Evolutionary conservation across 805 yeast genomes (phyloP).

Genomic region (Wickerhamomyces chambardii): DNA sequence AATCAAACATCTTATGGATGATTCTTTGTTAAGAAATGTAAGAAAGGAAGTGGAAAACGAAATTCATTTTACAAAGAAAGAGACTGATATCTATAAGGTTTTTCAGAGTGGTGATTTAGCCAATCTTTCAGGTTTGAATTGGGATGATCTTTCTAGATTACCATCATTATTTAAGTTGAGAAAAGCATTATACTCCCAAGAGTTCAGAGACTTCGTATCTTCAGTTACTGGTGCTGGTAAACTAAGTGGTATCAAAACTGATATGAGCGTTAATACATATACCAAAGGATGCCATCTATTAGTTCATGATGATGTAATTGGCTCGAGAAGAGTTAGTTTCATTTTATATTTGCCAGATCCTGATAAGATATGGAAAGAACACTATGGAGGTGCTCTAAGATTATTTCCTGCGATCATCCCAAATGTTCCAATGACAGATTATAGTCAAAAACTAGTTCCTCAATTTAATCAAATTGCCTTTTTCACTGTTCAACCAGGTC

Average conservation of each 20-base stretch:
- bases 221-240: slow-evolving; percentile 82
- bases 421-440: slow-evolving; percentile 84
- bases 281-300: slow-evolving; percentile 88
- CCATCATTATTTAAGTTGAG: slow-evolving; percentile 74
- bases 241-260: slow-evolving; percentile 84
- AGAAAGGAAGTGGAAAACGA: slow-evolving; percentile 76
- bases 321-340: slow-evolving; percentile 87
- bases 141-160: slow-evolving; percentile 62
- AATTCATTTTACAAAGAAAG: slow-evolving; percentile 88
- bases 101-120: slow-evolving; percentile 88
- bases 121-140: slow-evolving; percentile 77
- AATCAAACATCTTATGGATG: slow-evolving; percentile 64
- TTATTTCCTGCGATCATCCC: slow-evolving; percentile 81
- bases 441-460: slow-evolving; percentile 63
- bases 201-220: slow-evolving; percentile 72
- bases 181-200: slow-evolving; percentile 80
- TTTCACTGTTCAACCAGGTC: slow-evolving; percentile 93
- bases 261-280: slow-evolving; percentile 86
- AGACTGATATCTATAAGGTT: slow-evolving; percentile 94
- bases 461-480: slow-evolving; percentile 95
- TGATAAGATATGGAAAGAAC: slow-evolving; percentile 78
- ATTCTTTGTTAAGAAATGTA: slow-evolving; percentile 67
- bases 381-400: slow-evolving; percentile 89
- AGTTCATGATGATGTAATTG: slow-evolving; percentile 97
- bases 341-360: slow-evolving; percentile 93